Conservation (phyloP, 768 basidiomycete genomes). For the Russula sp. region DNA sequence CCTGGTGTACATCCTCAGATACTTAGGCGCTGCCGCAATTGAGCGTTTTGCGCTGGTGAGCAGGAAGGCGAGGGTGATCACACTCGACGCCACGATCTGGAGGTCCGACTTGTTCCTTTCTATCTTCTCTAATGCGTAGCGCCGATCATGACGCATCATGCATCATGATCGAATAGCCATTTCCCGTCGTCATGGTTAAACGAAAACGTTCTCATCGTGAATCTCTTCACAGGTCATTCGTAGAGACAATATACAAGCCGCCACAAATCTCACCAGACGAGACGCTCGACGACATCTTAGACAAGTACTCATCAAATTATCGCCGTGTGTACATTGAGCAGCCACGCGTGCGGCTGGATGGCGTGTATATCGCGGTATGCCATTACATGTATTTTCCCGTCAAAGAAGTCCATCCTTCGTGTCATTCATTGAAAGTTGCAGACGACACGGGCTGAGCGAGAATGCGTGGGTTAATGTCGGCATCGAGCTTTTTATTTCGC, state of each 20-base stretch:
- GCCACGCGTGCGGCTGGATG: conserved; percentile 80
- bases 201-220: conserved; percentile 17
- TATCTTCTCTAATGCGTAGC: neutral
- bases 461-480: conserved; percentile 84
- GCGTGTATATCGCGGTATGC: conserved; percentile 88
- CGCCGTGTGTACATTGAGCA: conserved; percentile 79
- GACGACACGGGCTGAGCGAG: conserved; percentile 75
- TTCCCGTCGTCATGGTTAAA: conserved; percentile 1
- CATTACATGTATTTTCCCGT: conserved; percentile 68
- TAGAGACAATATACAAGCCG: conserved; percentile 62
- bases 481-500: conserved; percentile 21
- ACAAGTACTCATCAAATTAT: conserved; percentile 59
- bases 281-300: conserved; percentile 45
- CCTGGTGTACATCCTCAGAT: conserved; percentile 60
- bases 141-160: too few species aligned
- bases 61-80: conserved; percentile 71
- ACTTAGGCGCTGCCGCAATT: conserved; percentile 61
- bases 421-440: conserved; percentile 34
- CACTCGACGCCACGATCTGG: conserved; percentile 71
- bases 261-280: conserved; percentile 66
- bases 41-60: conserved; percentile 76
- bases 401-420: conserved; percentile 18
- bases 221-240: conserved; percentile 51
- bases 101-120: conserved; percentile 46
- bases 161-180: neutral